phyloP scores from a whole-genome alignment of 306 rosid genomes.

The Inga leiocalycina region DNA sequence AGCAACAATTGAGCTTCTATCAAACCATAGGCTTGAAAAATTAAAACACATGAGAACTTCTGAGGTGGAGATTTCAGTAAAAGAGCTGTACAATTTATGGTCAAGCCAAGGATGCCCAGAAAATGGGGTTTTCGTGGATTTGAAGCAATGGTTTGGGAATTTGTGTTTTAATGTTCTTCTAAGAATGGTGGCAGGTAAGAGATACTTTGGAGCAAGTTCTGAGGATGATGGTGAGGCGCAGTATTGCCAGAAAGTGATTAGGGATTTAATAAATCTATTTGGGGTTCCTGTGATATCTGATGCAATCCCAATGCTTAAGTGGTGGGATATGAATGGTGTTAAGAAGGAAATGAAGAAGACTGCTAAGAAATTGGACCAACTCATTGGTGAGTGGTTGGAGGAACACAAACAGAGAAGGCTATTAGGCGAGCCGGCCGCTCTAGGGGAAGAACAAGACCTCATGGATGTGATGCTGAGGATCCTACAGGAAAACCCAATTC shows the following conservation, averaged over 20 bases:
- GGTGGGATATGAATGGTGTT: slow-evolving; percentile 35
- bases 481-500: not conserved
- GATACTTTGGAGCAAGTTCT: slow-evolving; percentile 15
- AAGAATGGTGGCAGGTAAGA: slow-evolving; percentile 21
- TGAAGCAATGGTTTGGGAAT: slow-evolving; percentile 41
- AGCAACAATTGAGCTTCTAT: slow-evolving; percentile 41
- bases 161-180: slow-evolving; percentile 25
- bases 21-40: slow-evolving; percentile 32
- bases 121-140: slow-evolving; percentile 35
- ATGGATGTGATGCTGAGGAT: slow-evolving; percentile 33
- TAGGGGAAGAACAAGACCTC: slow-evolving; percentile 31
- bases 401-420: slow-evolving; percentile 32
- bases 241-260: slow-evolving; percentile 7
- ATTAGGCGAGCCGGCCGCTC: not conserved
- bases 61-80: slow-evolving; percentile 27
- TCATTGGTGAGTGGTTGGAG: slow-evolving; percentile 32
- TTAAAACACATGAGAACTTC: slow-evolving; percentile 28
- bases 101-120: slow-evolving; percentile 22
- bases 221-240: slow-evolving; percentile 16
- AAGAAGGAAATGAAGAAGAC: slow-evolving; percentile 34
- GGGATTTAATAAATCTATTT: slow-evolving; percentile 19
- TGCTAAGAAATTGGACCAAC: slow-evolving; percentile 26
- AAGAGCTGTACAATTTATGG: slow-evolving; percentile 25
- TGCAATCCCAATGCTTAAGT: slow-evolving; percentile 26
- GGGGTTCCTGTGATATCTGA: slow-evolving; percentile 32